Evolutionary conservation across 768 basidiomycete genomes (phyloP).

Genomic region (Phanerochaete sordida): DNA sequence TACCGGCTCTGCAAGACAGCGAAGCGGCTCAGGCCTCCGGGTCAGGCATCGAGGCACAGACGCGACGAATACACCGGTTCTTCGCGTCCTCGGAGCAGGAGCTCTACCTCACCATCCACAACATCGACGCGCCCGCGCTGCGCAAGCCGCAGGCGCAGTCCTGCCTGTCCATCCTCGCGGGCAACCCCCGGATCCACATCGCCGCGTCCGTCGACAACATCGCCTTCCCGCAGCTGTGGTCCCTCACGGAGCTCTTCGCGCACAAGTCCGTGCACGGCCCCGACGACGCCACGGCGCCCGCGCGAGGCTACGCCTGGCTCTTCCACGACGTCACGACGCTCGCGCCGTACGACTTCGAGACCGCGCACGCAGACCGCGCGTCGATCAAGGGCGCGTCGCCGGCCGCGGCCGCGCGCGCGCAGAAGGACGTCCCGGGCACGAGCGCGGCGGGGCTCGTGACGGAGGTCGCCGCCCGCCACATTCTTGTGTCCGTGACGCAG

Average conservation of each 20-base stretch:
- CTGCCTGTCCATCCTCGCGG: slow-evolving; percentile 67
- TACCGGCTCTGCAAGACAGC: slow-evolving; percentile 33
- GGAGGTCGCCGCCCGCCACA: slow-evolving; percentile 74
- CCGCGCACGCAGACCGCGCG: slow-evolving; percentile 61
- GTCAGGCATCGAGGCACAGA: slow-evolving; percentile 36
- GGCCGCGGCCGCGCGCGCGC: slow-evolving; percentile 19
- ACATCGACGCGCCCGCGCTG: slow-evolving; percentile 75
- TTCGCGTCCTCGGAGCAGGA: slow-evolving; percentile 43
- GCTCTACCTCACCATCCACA: slow-evolving; percentile 83
- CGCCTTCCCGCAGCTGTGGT: slow-evolving; percentile 81
- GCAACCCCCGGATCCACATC: slow-evolving; percentile 74
- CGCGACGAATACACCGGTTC: slow-evolving; percentile 60
- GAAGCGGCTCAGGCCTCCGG: slow-evolving; percentile 28
- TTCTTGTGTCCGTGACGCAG: slow-evolving; percentile 82
- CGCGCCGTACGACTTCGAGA: slow-evolving; percentile 74
- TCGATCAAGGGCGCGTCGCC: slow-evolving; percentile 52
- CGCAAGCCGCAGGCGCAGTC: slow-evolving; percentile 62
- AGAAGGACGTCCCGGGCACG: slow-evolving; percentile 29
- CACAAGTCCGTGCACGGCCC: slow-evolving; percentile 16
- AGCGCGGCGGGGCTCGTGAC: slow-evolving; percentile 47
- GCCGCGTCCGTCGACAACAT: slow-evolving; percentile 86
- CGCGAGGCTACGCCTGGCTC: slow-evolving; percentile 63
- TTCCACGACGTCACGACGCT: slow-evolving; percentile 94
- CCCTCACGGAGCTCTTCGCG: slow-evolving; percentile 58
- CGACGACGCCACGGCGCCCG: not conserved